Percentiles rank a stretch among this genome's conserved stretches.
Conservation (phyloP, 2,329 filamentous ascomycete genomes). For the Aspergillus sp. region DNA sequence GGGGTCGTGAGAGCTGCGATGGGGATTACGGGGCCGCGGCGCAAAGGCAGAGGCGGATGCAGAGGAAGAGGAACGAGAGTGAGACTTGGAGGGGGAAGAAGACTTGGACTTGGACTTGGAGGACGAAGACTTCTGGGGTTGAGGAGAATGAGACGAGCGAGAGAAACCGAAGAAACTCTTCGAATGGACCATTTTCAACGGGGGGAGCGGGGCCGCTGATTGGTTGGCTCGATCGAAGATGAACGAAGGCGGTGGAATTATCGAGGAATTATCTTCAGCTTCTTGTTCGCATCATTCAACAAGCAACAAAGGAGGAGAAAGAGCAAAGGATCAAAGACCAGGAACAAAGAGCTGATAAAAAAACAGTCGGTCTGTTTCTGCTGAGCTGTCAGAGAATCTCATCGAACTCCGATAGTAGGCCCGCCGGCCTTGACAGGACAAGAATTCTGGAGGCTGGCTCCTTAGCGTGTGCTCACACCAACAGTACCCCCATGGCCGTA, state of each 20-base stretch:
- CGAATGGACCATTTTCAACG: constrained; percentile 33
- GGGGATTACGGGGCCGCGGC: constrained; percentile 15
- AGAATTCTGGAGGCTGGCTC: constrained; percentile 14
- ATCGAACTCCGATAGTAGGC: constrained; percentile 7
- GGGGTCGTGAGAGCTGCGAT: constrained; percentile 42
- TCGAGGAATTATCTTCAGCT: background rate
- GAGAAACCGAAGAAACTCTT: constrained; percentile 36
- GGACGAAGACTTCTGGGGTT: constrained; percentile 6
- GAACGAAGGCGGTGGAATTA: constrained; percentile 43
- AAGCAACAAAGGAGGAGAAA: background rate
- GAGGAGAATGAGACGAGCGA: constrained; percentile 23
- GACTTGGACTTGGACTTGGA: constrained; percentile 22
- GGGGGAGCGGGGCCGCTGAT: constrained; percentile 18
- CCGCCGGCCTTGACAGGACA: constrained; percentile 8
- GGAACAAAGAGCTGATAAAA: background rate
- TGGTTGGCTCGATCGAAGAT: constrained; percentile 32
- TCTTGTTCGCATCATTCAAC: background rate
- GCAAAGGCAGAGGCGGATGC: constrained; percentile 26
- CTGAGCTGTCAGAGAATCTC: constrained; percentile 8
- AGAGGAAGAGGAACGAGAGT: constrained; percentile 33
- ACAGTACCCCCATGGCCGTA: background rate
- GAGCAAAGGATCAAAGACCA: background rate
- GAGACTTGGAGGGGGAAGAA: constrained; percentile 12
- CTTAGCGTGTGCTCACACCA: constrained; percentile 8
- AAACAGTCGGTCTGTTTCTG: background rate